Percentiles rank a stretch among this genome's conserved stretches.
phyloP scores from a whole-genome alignment of 805 yeast genomes.

The Brettanomyces bruxellensis region DNA sequence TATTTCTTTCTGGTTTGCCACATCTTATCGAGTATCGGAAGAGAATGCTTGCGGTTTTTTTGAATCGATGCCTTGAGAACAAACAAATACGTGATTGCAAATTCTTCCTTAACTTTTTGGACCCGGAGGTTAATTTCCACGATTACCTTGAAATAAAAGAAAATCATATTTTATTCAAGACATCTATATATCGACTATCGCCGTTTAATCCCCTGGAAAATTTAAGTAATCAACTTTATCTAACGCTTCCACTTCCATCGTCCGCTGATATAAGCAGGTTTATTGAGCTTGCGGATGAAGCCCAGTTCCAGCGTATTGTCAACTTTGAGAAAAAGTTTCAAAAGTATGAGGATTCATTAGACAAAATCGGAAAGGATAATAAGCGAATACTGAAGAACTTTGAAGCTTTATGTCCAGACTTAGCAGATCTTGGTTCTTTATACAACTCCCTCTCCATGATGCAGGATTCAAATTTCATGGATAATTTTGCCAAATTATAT shows the following conservation, averaged over 20 bases:
- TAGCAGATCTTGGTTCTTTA: constrained; percentile 42
- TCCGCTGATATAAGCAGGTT: constrained; percentile 17
- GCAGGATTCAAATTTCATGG: constrained; percentile 37
- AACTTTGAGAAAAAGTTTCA: constrained; percentile 24
- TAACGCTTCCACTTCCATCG: constrained; percentile 52
- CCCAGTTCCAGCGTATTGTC: constrained; percentile 20
- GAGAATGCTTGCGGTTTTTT: constrained; percentile 65
- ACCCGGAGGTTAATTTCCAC: constrained; percentile 78
- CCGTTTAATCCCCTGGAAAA: constrained; percentile 47
- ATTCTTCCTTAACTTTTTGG: constrained; percentile 69
- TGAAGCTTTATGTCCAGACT: constrained; percentile 37
- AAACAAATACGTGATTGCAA: constrained; percentile 46
- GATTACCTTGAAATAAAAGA: constrained; percentile 60
- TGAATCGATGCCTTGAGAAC: constrained; percentile 63
- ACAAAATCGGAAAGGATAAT: constrained; percentile 29
- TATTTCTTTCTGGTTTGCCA: not conserved
- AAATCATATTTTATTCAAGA: constrained; percentile 40
- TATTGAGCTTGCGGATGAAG: constrained; percentile 20
- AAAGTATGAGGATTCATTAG: constrained; percentile 24
- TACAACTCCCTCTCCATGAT: constrained; percentile 48
- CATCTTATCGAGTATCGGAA: constrained; percentile 49
- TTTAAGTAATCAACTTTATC: constrained; percentile 48
- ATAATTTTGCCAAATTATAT: constrained; percentile 77
- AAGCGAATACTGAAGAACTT: constrained; percentile 36
- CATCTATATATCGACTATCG: constrained; percentile 46